These are phyloP conservation scores for Neoarthrinium moseri DNA, from an alignment of 2,329 filamentous ascomycete genomes.

Conservation along the genomic window DNA sequence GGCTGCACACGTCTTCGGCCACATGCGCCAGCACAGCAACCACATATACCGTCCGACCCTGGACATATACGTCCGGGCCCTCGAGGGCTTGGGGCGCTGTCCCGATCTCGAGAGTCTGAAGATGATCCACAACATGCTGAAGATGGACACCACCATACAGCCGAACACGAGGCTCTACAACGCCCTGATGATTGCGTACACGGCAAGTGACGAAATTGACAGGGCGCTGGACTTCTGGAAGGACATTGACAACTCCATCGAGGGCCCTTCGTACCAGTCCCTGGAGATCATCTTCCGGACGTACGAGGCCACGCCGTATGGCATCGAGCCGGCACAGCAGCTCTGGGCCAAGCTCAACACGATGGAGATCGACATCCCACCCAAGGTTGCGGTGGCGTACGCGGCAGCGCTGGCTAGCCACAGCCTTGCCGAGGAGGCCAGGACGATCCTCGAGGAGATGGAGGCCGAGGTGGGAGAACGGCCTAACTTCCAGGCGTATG, in stretches of 20 bases:
- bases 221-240: constrained; percentile 79
- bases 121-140: constrained; percentile 88
- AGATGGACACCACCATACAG: constrained; percentile 82
- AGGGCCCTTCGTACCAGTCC: constrained; percentile 81
- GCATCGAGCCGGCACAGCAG: constrained; percentile 59
- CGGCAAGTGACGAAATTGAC: constrained; percentile 62
- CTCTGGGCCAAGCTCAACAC: constrained; percentile 70
- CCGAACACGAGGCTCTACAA: constrained; percentile 77
- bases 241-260: constrained; percentile 76
- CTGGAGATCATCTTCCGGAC: constrained; percentile 79
- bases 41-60: constrained; percentile 62
- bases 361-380: constrained; percentile 78
- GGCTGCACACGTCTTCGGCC: constrained; percentile 81
- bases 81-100: constrained; percentile 69
- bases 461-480: constrained; percentile 55
- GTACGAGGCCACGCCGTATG: constrained; percentile 62
- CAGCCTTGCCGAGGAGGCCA: constrained; percentile 66
- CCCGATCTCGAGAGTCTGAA: constrained; percentile 65
- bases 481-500: constrained; percentile 25
- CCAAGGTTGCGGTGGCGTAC: constrained; percentile 73
- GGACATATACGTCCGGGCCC: constrained; percentile 74
- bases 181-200: constrained; percentile 83
- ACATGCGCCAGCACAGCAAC: constrained; percentile 82
- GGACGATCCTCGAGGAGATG: constrained; percentile 65
- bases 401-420: constrained; percentile 73